Evolutionary conservation across 2,329 filamentous ascomycete genomes (phyloP), one percentile per base, ranked within the genome.

Genomic region (Colletotrichum sp.): DNA sequence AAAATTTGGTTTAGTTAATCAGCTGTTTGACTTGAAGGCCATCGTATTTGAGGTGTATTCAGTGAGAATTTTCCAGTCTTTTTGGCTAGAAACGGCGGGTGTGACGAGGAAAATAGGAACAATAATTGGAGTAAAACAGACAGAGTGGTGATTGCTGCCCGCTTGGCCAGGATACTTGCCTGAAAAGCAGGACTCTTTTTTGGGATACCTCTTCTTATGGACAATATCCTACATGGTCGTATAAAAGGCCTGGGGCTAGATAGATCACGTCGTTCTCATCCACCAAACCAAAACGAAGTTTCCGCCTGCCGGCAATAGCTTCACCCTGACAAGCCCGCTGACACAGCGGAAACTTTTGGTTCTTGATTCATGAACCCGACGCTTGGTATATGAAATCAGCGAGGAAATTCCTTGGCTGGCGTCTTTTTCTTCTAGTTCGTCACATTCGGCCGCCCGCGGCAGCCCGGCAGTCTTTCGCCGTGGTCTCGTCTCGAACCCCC

Each of bases 51-150:
- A 18, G 3, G 36, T n/a, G 8, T 44, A 18, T 18, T 18, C 36
- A 5, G 1, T 8, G 8, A 16, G 36, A 39, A 1, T 1, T 44
- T n/a, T 2, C 1, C 36, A 3, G 5, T 10, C 5, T n/a, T 16
- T 9, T 44, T 3, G 8, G 36, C 5, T 18, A 5, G 16, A 18
- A 5, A 44, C 36, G 36, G 36, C 16, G 6, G 5, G 36, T 44
- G 8, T 18, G 16, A 18, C 5, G 36, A 44, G 5, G 5, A 44
- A 10, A 2, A 10, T 44, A n/a, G 36, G 36, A n/a, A 44, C 16
- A 18, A 44, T 44, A n/a, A 44, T 0, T 1, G 8, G 36, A 18
- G 8, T n/a, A 18, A 44, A 44, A 10, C 16, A 44, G 36, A 2
- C 16, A 44, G 36, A 44, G 16, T 39, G 9, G 8, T 39, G 8